A percentile compares a stretch with the other conserved stretches of the same genome.
These are phyloP conservation scores for Toxoplasma gondii DNA, from an alignment of 169 alveolate genomes.

Conservation along the genomic window DNA sequence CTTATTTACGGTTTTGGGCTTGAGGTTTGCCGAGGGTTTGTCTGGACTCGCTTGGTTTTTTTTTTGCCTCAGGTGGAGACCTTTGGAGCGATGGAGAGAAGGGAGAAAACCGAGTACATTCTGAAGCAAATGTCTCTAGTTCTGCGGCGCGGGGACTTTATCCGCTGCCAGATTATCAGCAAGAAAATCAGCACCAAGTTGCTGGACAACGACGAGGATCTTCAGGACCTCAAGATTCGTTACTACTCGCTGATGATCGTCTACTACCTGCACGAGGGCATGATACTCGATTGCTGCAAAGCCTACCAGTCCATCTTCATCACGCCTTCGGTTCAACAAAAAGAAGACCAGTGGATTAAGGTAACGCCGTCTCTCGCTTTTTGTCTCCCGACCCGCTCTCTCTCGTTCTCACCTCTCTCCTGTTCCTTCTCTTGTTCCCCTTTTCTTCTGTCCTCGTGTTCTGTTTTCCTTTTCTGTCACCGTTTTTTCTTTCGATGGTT, in stretches of 20 bases:
- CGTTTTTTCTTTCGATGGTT: too few relatives aligned
- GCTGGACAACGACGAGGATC: slow-evolving; percentile 62
- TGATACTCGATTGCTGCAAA: slow-evolving; percentile 51
- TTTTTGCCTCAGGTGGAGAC: slow-evolving; percentile 62
- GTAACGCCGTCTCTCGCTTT: neutral
- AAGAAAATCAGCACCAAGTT: slow-evolving; percentile 66
- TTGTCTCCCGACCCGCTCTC: neutral
- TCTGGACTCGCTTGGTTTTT: neutral
- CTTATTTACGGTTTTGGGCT: neutral
- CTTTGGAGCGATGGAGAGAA: slow-evolving; percentile 76
- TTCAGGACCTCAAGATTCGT: slow-evolving; percentile 59
- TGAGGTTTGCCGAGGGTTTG: too few relatives aligned
- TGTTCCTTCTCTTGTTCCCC: neutral
- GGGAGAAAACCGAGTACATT: slow-evolving; percentile 77
- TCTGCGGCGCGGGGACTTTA: slow-evolving; percentile 56
- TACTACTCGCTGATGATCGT: slow-evolving; percentile 49
- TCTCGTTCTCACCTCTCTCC: neutral
- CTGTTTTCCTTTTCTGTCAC: neutral
- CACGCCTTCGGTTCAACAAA: slow-evolving; percentile 40
- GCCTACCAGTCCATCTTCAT: slow-evolving; percentile 41
- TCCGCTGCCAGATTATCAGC: slow-evolving; percentile 69
- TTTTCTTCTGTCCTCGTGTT: neutral
- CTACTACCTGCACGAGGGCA: slow-evolving; percentile 59
- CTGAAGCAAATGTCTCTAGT: slow-evolving; percentile 78
- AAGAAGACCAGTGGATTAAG: slow-evolving; percentile 30